Percentiles rank a stretch among this genome's conserved stretches.
Conservation (phyloP, 805 yeast species). For the Hanseniaspora valbyensis region DNA sequence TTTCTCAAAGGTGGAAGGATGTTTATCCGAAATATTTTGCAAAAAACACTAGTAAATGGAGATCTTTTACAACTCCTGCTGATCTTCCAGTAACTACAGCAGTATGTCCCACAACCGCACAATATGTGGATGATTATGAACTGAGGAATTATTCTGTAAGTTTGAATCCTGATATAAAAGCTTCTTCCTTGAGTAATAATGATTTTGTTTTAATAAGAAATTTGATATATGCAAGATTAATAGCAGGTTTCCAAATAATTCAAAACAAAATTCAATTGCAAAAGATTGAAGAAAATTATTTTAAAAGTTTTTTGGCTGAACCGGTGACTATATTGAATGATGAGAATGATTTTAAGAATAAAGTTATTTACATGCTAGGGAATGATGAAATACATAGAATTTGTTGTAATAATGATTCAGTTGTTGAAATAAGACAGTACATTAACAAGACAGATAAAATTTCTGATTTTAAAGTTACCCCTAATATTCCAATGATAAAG, state of each 20-base stretch:
- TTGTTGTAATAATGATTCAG: slow-evolving; percentile 57
- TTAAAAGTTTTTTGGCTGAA: slow-evolving; percentile 32
- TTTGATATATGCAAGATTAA: slow-evolving; percentile 72
- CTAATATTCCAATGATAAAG: slow-evolving; percentile 49
- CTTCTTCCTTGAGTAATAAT: slow-evolving; percentile 24
- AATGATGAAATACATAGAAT: slow-evolving; percentile 81
- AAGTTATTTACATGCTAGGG: slow-evolving; percentile 61
- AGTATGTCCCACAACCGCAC: slow-evolving; percentile 59
- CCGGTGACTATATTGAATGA: slow-evolving; percentile 49
- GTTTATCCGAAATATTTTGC: slow-evolving; percentile 68
- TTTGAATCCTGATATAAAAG: slow-evolving; percentile 44
- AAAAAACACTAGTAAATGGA: slow-evolving; percentile 74
- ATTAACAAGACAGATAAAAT: slow-evolving; percentile 31
- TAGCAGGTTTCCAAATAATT: slow-evolving; percentile 79
- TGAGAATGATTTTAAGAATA: slow-evolving; percentile 39
- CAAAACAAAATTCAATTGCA: slow-evolving; percentile 32
- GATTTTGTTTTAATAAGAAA: slow-evolving; percentile 58
- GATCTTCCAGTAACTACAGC: slow-evolving; percentile 75
- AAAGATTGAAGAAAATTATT: slow-evolving; percentile 26
- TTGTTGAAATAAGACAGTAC: slow-evolving; percentile 71
- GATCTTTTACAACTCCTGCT: slow-evolving; percentile 86
- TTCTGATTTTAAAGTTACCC: slow-evolving; percentile 26
- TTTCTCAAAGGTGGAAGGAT: slow-evolving; percentile 83
- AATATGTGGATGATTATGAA: slow-evolving; percentile 61
- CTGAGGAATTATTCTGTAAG: slow-evolving; percentile 76